Evolutionary conservation across 352 stramenopile species (phyloP).

Genomic region (Phytopythium helicoides): DNA sequence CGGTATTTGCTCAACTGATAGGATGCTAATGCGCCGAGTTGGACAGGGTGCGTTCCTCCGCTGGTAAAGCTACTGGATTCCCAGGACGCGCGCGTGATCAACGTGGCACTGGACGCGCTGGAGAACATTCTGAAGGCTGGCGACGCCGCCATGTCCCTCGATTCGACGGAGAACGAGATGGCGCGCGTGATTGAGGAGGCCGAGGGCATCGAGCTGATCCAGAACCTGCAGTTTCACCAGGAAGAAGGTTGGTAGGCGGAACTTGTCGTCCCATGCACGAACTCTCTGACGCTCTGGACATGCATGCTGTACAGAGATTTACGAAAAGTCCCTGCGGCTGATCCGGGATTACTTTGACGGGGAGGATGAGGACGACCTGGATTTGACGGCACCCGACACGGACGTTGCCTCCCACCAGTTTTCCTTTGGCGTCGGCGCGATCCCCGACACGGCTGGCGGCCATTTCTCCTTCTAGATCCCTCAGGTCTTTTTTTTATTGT

Average conservation of each 20-base stretch:
- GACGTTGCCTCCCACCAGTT: constrained; percentile 57
- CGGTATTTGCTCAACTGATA: background rate
- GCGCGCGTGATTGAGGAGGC: constrained; percentile 95
- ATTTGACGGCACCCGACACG: constrained; percentile 48
- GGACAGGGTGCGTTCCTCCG: constrained; percentile 92
- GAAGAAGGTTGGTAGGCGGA: constrained; percentile 92
- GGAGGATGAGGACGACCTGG: constrained; percentile 95
- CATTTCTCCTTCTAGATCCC: constrained; percentile 1
- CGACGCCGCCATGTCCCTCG: constrained; percentile 83
- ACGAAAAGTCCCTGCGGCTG: constrained; percentile 94
- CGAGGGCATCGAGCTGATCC: constrained; percentile 95
- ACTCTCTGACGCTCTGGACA: constrained; percentile 2
- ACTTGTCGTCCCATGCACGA: background rate
- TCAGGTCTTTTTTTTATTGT: background rate
- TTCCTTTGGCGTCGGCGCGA: constrained; percentile 46
- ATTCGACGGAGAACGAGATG: constrained; percentile 92
- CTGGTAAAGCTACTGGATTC: constrained; percentile 94
- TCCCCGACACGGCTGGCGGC: background rate
- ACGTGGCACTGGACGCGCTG: constrained; percentile 96
- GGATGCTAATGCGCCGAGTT: background rate
- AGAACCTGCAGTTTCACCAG: constrained; percentile 97
- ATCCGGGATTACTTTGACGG: constrained; percentile 97
- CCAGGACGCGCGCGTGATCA: constrained; percentile 95
- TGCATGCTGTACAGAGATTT: constrained; percentile 65
- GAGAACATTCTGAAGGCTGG: constrained; percentile 92